Evolutionary conservation across 257 asterid genomes (phyloP).

Genomic region (Lavandula angustifolia): DNA sequence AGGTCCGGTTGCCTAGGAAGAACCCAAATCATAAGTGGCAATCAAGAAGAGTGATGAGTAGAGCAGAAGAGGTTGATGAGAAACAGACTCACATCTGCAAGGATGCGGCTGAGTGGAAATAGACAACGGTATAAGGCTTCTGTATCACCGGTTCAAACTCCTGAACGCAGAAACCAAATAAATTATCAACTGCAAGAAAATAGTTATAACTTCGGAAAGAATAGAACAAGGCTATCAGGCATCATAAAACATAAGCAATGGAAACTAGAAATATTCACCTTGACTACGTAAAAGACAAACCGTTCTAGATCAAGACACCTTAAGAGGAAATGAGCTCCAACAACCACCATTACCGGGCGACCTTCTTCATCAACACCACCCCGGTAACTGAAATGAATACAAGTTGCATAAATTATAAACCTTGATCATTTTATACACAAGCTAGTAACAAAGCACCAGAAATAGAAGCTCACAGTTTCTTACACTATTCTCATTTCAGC

Average conservation of each 20-base stretch:
- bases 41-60: not conserved
- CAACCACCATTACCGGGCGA: conserved; percentile 88
- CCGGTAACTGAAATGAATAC: conserved; percentile 62
- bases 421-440: not conserved
- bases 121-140: conserved; percentile 87
- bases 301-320: conserved; percentile 91
- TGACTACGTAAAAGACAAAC: conserved; percentile 68
- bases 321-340: conserved; percentile 93
- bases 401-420: conserved; percentile 6
- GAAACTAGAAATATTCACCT: conserved; percentile 52
- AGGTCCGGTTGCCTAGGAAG: conserved; percentile 92
- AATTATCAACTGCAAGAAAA: not conserved
- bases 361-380: conserved; percentile 96
- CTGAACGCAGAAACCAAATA: conserved; percentile 49
- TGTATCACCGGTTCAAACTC: conserved; percentile 97
- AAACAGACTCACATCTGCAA: conserved; percentile 65
- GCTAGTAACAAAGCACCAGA: conserved; percentile 10
- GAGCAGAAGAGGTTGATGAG: conserved; percentile 10
- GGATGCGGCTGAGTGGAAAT: conserved; percentile 95
- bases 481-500: conserved; percentile 96
- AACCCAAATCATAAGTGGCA: conserved; percentile 3
- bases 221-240: conserved; percentile 19
- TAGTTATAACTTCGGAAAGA: conserved; percentile 17
- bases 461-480: conserved; percentile 37
- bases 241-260: conserved; percentile 4